A percentile compares a stretch with the other conserved stretches of the same genome.
Conservation (phyloP, 306 rosid genomes). For the Pyrus pyrifolia region DNA sequence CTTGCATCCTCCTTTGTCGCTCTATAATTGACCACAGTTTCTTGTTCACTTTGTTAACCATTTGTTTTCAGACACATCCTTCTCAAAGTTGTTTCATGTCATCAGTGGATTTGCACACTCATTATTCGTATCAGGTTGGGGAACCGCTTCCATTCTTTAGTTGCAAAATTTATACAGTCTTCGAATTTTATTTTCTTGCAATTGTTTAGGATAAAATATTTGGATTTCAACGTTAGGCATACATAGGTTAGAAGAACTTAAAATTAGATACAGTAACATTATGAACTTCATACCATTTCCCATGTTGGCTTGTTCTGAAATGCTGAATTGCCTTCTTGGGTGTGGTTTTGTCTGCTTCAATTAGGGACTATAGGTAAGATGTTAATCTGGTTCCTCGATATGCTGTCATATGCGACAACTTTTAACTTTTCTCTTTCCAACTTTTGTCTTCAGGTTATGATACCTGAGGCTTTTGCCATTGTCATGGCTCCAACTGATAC, state of each 20-base stretch:
- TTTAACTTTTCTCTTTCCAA: neutral
- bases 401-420: neutral
- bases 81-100: constrained; percentile 89
- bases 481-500: constrained; percentile 77
- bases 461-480: constrained; percentile 81
- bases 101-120: constrained; percentile 85
- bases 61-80: constrained; percentile 65
- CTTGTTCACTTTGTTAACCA: constrained; percentile 1
- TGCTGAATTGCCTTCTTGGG: neutral
- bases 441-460: constrained; percentile 46
- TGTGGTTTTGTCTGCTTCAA: neutral
- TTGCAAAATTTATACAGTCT: no score
- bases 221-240: no score
- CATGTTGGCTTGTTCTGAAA: neutral
- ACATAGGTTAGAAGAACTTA: neutral
- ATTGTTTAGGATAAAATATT: neutral
- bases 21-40: neutral
- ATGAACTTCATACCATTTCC: neutral
- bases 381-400: neutral
- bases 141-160: neutral
- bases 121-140: constrained; percentile 68
- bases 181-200: neutral
- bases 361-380: neutral
- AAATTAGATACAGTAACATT: neutral
- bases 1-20: neutral